A percentile compares a stretch with the other conserved stretches of the same genome.
These are phyloP conservation scores for Penicillium paxilli DNA, from an alignment of 495 filamentous ascomycete species.

Conservation along the genomic window DNA sequence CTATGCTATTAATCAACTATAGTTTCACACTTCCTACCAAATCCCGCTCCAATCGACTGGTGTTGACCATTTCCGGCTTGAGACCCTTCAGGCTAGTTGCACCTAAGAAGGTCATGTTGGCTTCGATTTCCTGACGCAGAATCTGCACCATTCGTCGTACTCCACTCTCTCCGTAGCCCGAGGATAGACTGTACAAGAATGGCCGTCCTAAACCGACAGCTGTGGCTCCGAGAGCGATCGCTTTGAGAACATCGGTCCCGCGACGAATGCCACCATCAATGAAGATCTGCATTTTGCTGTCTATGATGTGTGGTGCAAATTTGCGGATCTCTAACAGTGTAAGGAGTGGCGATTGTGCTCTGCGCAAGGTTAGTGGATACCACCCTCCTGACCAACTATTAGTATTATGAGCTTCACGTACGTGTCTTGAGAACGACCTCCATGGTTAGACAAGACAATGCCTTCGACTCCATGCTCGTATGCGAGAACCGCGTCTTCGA, in stretches of 20 bases:
- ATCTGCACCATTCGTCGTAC: constrained; percentile 33
- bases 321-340: constrained; percentile 69
- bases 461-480: constrained; percentile 74
- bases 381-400: too few species aligned
- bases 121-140: constrained; percentile 38
- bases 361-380: constrained; percentile 45
- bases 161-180: constrained; percentile 45
- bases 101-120: constrained; percentile 41
- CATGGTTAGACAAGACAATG: constrained; percentile 65
- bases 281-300: constrained; percentile 73
- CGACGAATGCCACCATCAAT: constrained; percentile 82
- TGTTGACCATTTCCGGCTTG: constrained; percentile 35
- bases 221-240: constrained; percentile 78
- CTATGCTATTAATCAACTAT: neutral
- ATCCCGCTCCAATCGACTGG: constrained; percentile 36
- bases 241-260: constrained; percentile 87
- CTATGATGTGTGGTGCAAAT: constrained; percentile 55
- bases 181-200: constrained; percentile 80
- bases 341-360: constrained; percentile 70
- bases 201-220: constrained; percentile 85
- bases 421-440: constrained; percentile 48
- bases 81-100: constrained; percentile 28
- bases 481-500: constrained; percentile 81
- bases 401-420: constrained; percentile 8
- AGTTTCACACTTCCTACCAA: constrained; percentile 36